Conservation (phyloP, 108 stramenopile genomes). For the Licmophora abbreviata region DNA sequence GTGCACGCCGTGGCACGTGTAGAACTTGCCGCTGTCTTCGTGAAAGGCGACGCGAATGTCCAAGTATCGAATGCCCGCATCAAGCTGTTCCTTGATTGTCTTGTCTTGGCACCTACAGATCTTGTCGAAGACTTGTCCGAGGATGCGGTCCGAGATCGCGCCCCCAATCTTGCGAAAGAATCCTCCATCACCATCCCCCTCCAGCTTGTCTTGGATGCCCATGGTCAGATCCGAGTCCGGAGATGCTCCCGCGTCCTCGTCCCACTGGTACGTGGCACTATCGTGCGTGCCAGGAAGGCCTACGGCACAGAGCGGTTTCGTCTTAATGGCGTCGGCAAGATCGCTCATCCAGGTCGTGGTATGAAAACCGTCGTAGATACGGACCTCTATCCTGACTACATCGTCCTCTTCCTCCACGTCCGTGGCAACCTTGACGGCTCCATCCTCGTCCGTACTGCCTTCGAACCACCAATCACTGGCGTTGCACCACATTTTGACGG, state of each 20-base stretch:
- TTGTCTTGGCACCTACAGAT: conserved; percentile 10
- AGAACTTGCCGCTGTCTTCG: conserved; percentile 13
- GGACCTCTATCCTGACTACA: conserved; percentile 14
- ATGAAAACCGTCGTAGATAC: conserved; percentile 18
- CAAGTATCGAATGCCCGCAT: conserved; percentile 1
- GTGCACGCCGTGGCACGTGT: conserved; percentile 29
- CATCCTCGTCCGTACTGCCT: conserved; percentile 2
- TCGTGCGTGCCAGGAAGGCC: conserved; percentile 27
- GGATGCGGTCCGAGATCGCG: conserved; percentile 11
- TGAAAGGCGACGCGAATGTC: conserved; percentile 8
- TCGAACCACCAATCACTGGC: conserved; percentile 13
- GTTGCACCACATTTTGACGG: conserved; percentile 2
- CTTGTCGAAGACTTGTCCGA: conserved; percentile 14
- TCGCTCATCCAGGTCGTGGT: conserved; percentile 18
- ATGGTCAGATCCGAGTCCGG: conserved; percentile 23
- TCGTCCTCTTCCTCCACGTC: conserved; percentile 16
- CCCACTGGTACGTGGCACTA: conserved; percentile 19
- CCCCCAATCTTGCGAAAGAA: conserved; percentile 8
- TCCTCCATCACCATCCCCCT: conserved; percentile 1
- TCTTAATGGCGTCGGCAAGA: conserved; percentile 3
- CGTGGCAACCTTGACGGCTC: conserved; percentile 5
- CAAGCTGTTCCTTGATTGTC: conserved; percentile 1
- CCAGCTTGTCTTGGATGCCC: conserved; percentile 12
- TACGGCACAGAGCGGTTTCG: conserved; percentile 12
- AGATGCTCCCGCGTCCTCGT: conserved; percentile 16